Evolutionary conservation across 768 basidiomycete genomes (phyloP).

Genomic region (Termitomyces sp.): DNA sequence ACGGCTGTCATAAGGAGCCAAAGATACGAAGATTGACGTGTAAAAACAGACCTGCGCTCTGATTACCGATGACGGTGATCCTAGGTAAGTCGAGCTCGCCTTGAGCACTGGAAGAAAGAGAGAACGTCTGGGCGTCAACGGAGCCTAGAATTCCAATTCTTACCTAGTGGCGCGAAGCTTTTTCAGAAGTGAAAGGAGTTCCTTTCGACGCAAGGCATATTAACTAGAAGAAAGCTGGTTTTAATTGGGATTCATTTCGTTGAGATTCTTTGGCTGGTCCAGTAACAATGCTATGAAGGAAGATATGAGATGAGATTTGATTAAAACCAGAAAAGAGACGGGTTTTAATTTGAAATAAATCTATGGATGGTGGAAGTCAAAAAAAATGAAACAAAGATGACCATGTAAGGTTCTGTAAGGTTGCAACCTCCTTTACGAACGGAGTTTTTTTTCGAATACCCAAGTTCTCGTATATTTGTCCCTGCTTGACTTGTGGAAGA

Average conservation of each 20-base stretch:
- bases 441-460: too few species aligned
- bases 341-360: too few species aligned
- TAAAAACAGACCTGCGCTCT: slow-evolving; percentile 38
- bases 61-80: slow-evolving; percentile 50
- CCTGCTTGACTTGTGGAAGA: not conserved
- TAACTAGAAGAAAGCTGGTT: slow-evolving; percentile 23
- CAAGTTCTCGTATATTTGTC: not conserved
- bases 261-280: too few species aligned
- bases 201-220: slow-evolving; percentile 27
- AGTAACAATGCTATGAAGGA: too few species aligned
- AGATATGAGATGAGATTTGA: not conserved
- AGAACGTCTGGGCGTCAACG: not conserved
- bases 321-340: not conserved
- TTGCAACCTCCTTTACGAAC: too few species aligned
- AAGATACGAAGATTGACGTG: not conserved
- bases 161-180: slow-evolving; percentile 32
- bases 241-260: too few species aligned
- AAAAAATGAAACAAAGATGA: too few species aligned
- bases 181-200: slow-evolving; percentile 26
- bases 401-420: too few species aligned
- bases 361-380: too few species aligned
- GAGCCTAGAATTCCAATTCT: not conserved
- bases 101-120: slow-evolving; percentile 29
- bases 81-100: slow-evolving; percentile 45
- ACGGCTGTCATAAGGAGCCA: too few species aligned